Evolutionary conservation across 257 asterid genomes (phyloP).

Genomic region (Fraxinus pennsylvanica): DNA sequence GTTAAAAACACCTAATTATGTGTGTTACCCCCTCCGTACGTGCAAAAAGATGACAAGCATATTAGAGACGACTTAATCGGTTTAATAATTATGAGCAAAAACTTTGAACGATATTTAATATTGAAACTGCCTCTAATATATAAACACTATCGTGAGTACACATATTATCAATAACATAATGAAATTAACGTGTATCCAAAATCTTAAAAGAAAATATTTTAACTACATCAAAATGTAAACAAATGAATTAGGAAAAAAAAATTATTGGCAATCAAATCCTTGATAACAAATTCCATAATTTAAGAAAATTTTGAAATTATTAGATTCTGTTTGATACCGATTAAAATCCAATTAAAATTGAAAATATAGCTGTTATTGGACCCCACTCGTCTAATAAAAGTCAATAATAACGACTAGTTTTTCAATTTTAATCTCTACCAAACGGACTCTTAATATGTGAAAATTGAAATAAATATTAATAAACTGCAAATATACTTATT

Average conservation of each 20-base stretch:
- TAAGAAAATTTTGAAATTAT: neutral
- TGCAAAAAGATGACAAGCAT: too few relatives aligned
- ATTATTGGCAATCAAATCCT: too few relatives aligned
- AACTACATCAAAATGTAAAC: neutral
- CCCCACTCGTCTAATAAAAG: too few relatives aligned
- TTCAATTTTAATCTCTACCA: too few relatives aligned
- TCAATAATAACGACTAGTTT: too few relatives aligned
- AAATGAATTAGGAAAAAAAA: neutral
- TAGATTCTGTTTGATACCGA: too few relatives aligned
- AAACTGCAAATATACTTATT: neutral
- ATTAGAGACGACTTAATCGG: too few relatives aligned
- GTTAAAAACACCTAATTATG: neutral
- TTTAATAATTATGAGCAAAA: too few relatives aligned
- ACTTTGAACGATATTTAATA: neutral
- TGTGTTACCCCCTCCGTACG: too few relatives aligned
- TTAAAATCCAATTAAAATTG: too few relatives aligned
- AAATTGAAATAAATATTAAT: neutral
- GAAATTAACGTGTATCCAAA: neutral
- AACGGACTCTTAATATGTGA: too few relatives aligned
- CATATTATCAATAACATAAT: neutral
- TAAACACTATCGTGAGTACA: neutral
- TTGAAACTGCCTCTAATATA: neutral
- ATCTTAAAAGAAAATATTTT: neutral
- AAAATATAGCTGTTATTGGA: too few relatives aligned
- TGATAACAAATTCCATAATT: neutral